Conservation (phyloP, 495 filamentous ascomycete genomes). For the Hyaloscypha bicolor region DNA sequence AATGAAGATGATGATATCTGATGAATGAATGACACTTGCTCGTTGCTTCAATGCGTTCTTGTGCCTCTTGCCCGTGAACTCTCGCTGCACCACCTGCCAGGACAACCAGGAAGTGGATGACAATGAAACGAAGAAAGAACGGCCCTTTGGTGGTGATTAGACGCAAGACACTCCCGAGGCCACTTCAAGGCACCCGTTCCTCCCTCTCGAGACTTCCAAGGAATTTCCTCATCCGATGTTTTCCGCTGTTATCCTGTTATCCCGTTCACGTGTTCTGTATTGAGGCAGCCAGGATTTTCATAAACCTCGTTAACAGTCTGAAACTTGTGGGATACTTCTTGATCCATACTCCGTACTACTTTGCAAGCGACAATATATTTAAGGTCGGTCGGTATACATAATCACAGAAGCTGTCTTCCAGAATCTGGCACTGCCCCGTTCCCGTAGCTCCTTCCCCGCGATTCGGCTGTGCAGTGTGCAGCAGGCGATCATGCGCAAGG, state of each 20-base stretch:
- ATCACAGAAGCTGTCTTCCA: neutral
- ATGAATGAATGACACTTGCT: neutral
- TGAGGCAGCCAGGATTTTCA: too few relatives aligned
- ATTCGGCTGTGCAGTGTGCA: neutral
- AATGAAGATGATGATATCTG: too few relatives aligned
- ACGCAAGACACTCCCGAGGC: neutral
- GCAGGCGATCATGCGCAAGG: conserved; percentile 13
- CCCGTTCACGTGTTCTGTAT: too few relatives aligned
- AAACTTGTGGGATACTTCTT: too few relatives aligned
- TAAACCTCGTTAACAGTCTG: too few relatives aligned
- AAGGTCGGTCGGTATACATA: too few relatives aligned
- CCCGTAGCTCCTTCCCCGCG: neutral
- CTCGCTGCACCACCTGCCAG: too few relatives aligned
- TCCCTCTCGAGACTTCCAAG: neutral
- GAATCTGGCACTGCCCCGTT: neutral
- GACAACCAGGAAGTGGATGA: neutral
- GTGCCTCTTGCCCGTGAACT: neutral
- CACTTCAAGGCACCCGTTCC: neutral
- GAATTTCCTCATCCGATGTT: neutral
- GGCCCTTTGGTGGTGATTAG: neutral
- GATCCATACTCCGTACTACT: too few relatives aligned
- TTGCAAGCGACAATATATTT: too few relatives aligned
- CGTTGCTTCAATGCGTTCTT: neutral
- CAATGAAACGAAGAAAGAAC: neutral
- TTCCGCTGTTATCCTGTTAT: neutral